These are phyloP conservation scores for Vanrija sp. DNA, from an alignment of 1,284 basidiomycete species.

Conservation along the genomic window DNA sequence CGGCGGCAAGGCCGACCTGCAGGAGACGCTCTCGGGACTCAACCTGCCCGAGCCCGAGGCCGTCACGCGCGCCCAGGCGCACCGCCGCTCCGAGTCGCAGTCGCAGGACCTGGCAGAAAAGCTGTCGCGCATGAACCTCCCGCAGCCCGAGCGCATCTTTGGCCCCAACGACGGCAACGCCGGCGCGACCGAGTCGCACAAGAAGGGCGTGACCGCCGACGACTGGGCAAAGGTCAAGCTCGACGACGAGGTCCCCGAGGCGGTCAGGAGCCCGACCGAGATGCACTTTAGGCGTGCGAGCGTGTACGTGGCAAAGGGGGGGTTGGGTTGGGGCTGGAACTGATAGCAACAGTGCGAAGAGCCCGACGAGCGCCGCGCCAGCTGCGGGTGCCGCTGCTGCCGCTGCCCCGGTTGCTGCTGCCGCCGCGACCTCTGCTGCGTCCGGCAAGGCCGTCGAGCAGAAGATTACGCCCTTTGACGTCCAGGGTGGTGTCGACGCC, in stretches of 20 bases:
- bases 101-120: conserved; percentile 44
- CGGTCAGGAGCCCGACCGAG: conserved; percentile 43
- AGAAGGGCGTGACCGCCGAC: conserved; percentile 39
- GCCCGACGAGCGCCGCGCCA: conserved; percentile 1
- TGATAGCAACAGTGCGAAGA: neutral
- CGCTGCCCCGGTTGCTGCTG: conserved; percentile 5
- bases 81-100: conserved; percentile 41
- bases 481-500: conserved; percentile 81
- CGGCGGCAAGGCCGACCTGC: conserved; percentile 18
- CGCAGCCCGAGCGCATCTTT: conserved; percentile 49
- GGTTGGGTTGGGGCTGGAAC: neutral
- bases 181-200: conserved; percentile 12
- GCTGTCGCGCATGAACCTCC: conserved; percentile 46
- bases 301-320: no score
- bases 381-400: conserved; percentile 16
- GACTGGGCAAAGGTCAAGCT: conserved; percentile 48
- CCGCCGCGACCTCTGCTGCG: neutral
- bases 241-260: conserved; percentile 46
- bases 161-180: conserved; percentile 36
- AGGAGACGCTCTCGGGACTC: conserved; percentile 24
- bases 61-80: conserved; percentile 28
- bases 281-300: conserved; percentile 41
- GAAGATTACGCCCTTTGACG: conserved; percentile 96
- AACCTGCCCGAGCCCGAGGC: conserved; percentile 48
- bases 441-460: conserved; percentile 56